Base-by-base conservation (phyloP, 148 eudicot species). In the Cornus suecica region DNA sequence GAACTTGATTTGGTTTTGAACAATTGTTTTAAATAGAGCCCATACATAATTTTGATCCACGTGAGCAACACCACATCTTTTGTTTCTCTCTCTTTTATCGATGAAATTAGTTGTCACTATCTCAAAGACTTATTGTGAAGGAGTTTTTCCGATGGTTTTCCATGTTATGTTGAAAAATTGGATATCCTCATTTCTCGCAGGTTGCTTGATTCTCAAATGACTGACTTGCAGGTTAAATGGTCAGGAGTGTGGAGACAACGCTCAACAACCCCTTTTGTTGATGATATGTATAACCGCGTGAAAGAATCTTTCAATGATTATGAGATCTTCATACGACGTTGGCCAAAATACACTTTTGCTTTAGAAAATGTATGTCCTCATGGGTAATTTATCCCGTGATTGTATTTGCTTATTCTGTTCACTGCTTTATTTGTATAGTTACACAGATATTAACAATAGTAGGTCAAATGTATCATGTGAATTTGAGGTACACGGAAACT, bases 261-360 rank as follows among this genome's bases (percentile, higher is more conserved):
- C 68, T 85, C 95, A 4, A 90, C 98, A 30, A 88, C 98, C 52
- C 93, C 98, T 32, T 94, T 94, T 78, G 86, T 90, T 32, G 97
- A 94, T 86, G 98, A 88, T 66, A 89, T 94, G 93, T 94, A 94
- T 66, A 93, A 84, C 14, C 83, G 88, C 58, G 69, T 94, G 65
- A 89, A 84, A 82, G 95, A 88, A 23, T 88, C 91, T 7, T 77
- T 92, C 67, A 86, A 85, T 80, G 97, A 89, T 78, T 94, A 92
- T 74, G 93, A 88, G 54, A 89, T 92, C 77, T 90, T 94, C 79
- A 88, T 94, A 67, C 83, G 95, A 77, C 95, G 98, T 54, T 94
- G 98, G 98, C 98, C 98, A 37, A 97, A 94, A 79, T 94, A 94
- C 76, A 89, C 91, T 41, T 87, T 86, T 67, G 87, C 83, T 20